These are phyloP conservation scores for Fusarium mexicanum DNA, from an alignment of 2,329 filamentous ascomycete species.

Conservation along the genomic window DNA sequence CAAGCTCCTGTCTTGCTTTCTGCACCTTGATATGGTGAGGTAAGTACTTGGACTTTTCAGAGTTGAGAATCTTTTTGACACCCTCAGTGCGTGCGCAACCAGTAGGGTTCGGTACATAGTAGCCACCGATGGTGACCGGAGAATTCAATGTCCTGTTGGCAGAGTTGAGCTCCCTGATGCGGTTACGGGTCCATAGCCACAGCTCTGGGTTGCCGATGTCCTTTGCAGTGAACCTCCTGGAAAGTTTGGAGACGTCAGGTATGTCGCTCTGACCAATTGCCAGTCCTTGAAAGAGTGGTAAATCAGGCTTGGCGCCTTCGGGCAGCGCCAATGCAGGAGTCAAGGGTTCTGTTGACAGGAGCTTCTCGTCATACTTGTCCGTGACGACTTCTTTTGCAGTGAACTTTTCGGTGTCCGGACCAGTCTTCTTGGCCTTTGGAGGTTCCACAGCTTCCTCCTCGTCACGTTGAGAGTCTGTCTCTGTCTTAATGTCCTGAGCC, in stretches of 20 bases:
- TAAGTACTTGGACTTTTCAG: constrained; percentile 97
- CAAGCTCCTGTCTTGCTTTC: constrained; percentile 89
- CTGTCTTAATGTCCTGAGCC: constrained; percentile 66
- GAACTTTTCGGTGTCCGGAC: constrained; percentile 27
- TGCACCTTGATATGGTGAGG: constrained; percentile 97
- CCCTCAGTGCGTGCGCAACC: constrained; percentile 93
- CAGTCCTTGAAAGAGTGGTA: constrained; percentile 57
- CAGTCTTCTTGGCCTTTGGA: constrained; percentile 19
- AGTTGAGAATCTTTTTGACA: constrained; percentile 93
- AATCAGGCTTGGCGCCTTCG: constrained; percentile 55
- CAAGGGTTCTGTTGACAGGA: constrained; percentile 61
- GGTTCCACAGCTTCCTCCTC: constrained; percentile 50
- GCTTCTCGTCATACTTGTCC: constrained; percentile 57
- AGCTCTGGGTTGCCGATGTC: constrained; percentile 62
- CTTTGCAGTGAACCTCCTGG: constrained; percentile 56
- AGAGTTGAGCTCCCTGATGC: constrained; percentile 65
- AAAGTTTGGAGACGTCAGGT: constrained; percentile 60
- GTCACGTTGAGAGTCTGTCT: constrained; percentile 52
- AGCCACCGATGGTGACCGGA: constrained; percentile 64
- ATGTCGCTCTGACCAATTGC: constrained; percentile 56
- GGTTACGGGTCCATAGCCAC: constrained; percentile 67
- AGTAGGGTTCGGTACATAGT: constrained; percentile 86
- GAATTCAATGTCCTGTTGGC: constrained; percentile 39
- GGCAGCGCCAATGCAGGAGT: constrained; percentile 57
- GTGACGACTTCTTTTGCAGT: constrained; percentile 44